Conservation (phyloP, 345 rosid species). For the Cardamine resedifolia region DNA sequence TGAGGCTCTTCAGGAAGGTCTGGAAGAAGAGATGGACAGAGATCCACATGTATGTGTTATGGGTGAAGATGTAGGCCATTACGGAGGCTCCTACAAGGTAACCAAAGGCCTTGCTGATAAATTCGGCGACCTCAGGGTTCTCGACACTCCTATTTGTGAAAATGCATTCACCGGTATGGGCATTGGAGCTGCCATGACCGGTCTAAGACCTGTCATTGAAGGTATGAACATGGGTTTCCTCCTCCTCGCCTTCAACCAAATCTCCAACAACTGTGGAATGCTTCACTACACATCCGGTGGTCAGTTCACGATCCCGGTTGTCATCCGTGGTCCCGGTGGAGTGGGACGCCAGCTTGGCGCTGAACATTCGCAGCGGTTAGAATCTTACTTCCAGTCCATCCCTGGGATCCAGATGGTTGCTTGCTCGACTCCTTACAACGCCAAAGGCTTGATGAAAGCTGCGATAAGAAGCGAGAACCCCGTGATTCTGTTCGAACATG, state of each 20-base stretch:
- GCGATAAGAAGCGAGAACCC: slow-evolving; percentile 98
- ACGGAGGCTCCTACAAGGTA: slow-evolving; percentile 96
- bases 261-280: slow-evolving; percentile 99
- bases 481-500: slow-evolving; percentile 91
- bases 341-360: slow-evolving; percentile 97
- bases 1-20: slow-evolving; percentile 89
- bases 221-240: slow-evolving; percentile 99
- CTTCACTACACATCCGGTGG: slow-evolving; percentile 99
- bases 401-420: slow-evolving; percentile 99
- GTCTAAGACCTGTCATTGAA: slow-evolving; percentile 82
- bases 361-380: slow-evolving; percentile 95
- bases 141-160: slow-evolving; percentile 94
- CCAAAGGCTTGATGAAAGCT: slow-evolving; percentile 98
- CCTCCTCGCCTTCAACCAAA: slow-evolving; percentile 95
- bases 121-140: slow-evolving; percentile 91
- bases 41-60: slow-evolving; percentile 79
- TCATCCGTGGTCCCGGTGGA: slow-evolving; percentile 99
- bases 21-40: slow-evolving; percentile 99
- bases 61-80: slow-evolving; percentile 99
- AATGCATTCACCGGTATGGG: slow-evolving; percentile 98
- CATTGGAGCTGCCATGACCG: slow-evolving; percentile 94
- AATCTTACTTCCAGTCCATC: slow-evolving; percentile 95
- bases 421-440: slow-evolving; percentile 97
- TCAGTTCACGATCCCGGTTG: slow-evolving; percentile 83
- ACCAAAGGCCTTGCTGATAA: slow-evolving; percentile 72